A percentile compares a stretch with the other conserved stretches of the same genome.
Evolutionary conservation across 192 early-diverging fungal genomes (phyloP).

Genomic region (Rhizophagus clarus): DNA sequence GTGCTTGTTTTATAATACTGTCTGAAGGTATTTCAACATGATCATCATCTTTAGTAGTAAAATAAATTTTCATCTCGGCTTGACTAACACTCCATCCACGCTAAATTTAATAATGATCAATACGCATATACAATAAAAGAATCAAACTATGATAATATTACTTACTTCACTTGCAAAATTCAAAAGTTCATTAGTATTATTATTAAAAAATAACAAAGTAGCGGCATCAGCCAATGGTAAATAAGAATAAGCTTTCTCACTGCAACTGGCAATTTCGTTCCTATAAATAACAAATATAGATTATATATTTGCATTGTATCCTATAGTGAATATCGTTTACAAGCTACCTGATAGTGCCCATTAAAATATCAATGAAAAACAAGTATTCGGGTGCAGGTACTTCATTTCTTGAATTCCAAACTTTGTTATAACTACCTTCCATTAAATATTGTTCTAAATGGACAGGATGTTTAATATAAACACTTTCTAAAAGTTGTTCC

Average conservation of each 20-base stretch:
- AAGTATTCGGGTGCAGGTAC: constrained; percentile 91
- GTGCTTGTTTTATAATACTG: constrained; percentile 80
- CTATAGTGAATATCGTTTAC: neutral
- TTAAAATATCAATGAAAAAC: constrained; percentile 94
- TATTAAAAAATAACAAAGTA: constrained; percentile 87
- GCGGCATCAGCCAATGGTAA: constrained; percentile 88
- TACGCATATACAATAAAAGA: neutral
- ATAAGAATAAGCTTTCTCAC: constrained; percentile 88
- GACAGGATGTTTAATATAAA: constrained; percentile 89
- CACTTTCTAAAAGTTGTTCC: constrained; percentile 75
- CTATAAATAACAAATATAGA: constrained; percentile 46
- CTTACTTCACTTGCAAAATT: constrained; percentile 83
- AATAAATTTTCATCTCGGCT: constrained; percentile 81
- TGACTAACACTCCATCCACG: constrained; percentile 83
- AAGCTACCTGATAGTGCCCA: constrained; percentile 82
- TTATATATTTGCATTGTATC: neutral
- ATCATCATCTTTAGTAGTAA: constrained; percentile 65
- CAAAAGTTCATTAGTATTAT: constrained; percentile 76
- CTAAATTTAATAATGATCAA: constrained; percentile 35
- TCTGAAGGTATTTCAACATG: constrained; percentile 76
- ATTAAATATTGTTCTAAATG: constrained; percentile 95
- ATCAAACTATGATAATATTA: neutral
- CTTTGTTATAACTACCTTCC: constrained; percentile 97
- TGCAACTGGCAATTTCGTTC: constrained; percentile 94
- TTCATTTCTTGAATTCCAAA: constrained; percentile 88